Conservation (phyloP, 768 basidiomycete species). For the Podaxis sp. region DNA sequence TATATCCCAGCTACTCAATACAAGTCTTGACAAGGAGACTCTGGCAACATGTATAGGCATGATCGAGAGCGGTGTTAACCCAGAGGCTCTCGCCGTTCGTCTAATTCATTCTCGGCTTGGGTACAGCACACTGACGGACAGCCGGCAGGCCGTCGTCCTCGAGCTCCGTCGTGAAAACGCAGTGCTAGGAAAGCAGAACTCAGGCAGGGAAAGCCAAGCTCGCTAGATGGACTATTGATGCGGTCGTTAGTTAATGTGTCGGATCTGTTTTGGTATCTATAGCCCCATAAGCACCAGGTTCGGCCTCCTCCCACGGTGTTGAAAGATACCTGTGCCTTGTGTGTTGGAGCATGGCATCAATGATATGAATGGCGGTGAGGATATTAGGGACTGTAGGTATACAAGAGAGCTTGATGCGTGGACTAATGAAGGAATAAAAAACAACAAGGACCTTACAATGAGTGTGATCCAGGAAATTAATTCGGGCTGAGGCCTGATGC, state of each 20-base stretch:
- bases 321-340: not conserved
- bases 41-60: conserved; percentile 89
- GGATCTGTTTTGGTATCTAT: not conserved
- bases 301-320: conserved; percentile 3
- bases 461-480: not conserved
- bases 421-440: not conserved
- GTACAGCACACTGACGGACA: conserved; percentile 1
- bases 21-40: conserved; percentile 84
- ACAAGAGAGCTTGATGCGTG: not conserved
- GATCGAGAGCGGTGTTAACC: conserved; percentile 91
- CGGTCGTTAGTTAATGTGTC: not conserved
- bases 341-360: not conserved
- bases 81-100: conserved; percentile 82
- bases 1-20: conserved; percentile 85
- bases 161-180: conserved; percentile 74
- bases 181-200: conserved; percentile 26
- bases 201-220: not conserved
- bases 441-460: not conserved
- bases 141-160: conserved; percentile 70
- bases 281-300: conserved; percentile 6
- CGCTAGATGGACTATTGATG: not conserved
- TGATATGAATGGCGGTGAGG: not conserved
- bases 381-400: not conserved
- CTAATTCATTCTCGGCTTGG: conserved; percentile 4
- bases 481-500: conserved; percentile 8